Conservation (phyloP, 139 green algal genomes). For the Desmodesmus armatus region DNA sequence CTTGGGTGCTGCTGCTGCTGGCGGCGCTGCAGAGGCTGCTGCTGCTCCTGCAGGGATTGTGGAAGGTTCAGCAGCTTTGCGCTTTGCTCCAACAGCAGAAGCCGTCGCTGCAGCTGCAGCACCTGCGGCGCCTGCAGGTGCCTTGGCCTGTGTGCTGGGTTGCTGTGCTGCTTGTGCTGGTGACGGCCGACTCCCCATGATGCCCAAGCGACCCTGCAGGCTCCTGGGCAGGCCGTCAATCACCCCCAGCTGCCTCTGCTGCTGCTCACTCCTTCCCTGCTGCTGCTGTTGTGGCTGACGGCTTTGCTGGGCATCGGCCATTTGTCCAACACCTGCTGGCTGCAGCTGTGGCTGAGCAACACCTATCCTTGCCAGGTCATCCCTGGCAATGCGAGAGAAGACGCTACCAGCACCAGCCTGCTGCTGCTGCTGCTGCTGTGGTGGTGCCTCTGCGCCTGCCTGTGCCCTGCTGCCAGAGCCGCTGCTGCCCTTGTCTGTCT, state of each 20-base stretch:
- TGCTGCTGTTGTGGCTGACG: no score
- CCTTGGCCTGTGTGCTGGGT: background rate
- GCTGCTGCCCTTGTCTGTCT: background rate
- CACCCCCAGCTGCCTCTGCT: background rate
- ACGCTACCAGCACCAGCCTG: no score
- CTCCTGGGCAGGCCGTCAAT: background rate
- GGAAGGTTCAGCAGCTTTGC: no score
- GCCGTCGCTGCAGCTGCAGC: background rate
- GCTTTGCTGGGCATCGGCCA: no score
- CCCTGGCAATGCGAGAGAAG: no score
- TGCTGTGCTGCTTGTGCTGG: background rate
- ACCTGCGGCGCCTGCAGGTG: background rate
- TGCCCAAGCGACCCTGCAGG: background rate
- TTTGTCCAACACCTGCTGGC: no score
- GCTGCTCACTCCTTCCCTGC: background rate
- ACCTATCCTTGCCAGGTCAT: no score
- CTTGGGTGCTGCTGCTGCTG: constrained; percentile 18
- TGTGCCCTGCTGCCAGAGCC: background rate
- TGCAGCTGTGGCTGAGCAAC: no score
- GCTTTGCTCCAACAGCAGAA: no score
- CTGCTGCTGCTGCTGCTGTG: no score
- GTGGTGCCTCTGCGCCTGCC: no score
- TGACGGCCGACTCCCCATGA: background rate
- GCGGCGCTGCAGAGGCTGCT: background rate
- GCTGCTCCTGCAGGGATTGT: no score